A percentile compares a stretch with the other conserved stretches of the same genome.
Conservation (phyloP, 1,139 yeast genomes). For the Geotrichum cucujoidarum region DNA sequence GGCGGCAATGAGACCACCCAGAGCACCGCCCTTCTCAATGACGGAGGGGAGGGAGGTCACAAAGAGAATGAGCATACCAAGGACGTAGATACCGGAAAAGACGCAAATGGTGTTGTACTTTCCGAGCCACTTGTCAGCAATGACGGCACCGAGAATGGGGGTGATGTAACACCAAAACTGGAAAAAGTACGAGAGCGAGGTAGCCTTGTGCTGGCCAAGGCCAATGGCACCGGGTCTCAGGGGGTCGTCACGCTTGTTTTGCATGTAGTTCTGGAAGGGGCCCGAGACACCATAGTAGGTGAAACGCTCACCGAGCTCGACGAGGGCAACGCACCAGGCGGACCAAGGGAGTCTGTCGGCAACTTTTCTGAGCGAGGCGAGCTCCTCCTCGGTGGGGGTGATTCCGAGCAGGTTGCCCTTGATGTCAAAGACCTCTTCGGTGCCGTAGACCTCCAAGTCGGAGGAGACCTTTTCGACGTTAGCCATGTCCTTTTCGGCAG, state of each 20-base stretch:
- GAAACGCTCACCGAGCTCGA: constrained; percentile 78
- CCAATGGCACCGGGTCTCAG: constrained; percentile 56
- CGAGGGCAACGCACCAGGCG: constrained; percentile 71
- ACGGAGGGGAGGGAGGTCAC: constrained; percentile 67
- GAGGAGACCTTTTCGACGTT: background rate
- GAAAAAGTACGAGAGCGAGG: constrained; percentile 70
- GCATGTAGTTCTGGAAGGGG: constrained; percentile 76
- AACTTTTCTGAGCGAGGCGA: constrained; percentile 43
- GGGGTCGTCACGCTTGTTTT: constrained; percentile 35
- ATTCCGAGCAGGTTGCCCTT: constrained; percentile 27
- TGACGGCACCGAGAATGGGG: constrained; percentile 71
- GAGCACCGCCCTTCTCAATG: constrained; percentile 40
- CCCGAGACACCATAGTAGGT: constrained; percentile 78
- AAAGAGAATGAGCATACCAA: constrained; percentile 60
- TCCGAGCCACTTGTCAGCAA: constrained; percentile 73
- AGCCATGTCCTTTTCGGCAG: background rate
- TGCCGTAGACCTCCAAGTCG: background rate
- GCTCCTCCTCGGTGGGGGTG: constrained; percentile 44
- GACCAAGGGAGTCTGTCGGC: constrained; percentile 41
- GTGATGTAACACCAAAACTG: constrained; percentile 82
- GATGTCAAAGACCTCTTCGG: constrained; percentile 13
- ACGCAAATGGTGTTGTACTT: constrained; percentile 63
- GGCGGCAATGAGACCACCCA: constrained; percentile 52
- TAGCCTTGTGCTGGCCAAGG: constrained; percentile 60
- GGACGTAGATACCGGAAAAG: constrained; percentile 55